phyloP scores from a whole-genome alignment of 73 alveolate genomes.

The Strombidium stylifer region DNA sequence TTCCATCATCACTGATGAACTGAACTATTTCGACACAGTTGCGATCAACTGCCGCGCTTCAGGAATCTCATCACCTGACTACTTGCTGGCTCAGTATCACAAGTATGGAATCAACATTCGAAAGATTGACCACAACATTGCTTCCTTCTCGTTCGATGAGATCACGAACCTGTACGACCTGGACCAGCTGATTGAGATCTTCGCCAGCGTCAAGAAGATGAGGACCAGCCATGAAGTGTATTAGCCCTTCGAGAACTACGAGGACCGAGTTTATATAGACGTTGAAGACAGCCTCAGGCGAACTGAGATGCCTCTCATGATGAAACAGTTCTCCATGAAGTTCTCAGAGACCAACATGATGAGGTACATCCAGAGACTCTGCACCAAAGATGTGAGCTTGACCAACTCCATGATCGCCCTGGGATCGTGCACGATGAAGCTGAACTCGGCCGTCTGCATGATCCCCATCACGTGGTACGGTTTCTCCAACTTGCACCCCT shows the following conservation, averaged over 20 bases:
- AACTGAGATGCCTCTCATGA: conserved; percentile 50
- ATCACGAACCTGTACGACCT: conserved; percentile 71
- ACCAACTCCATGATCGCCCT: conserved; percentile 85
- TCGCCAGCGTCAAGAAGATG: conserved; percentile 41
- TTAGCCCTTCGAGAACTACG: conserved; percentile 7
- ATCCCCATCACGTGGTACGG: conserved; percentile 91
- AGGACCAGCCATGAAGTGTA: neutral
- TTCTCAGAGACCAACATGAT: conserved; percentile 89
- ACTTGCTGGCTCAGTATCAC: conserved; percentile 20
- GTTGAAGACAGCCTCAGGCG: conserved; percentile 21
- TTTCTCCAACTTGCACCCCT: conserved; percentile 87
- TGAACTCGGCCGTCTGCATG: conserved; percentile 82
- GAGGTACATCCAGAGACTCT: conserved; percentile 82
- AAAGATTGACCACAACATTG: conserved; percentile 38
- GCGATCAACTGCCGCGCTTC: conserved; percentile 19
- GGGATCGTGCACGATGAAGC: conserved; percentile 96
- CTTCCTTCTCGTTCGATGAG: conserved; percentile 81
- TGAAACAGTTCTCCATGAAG: conserved; percentile 69
- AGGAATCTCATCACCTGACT: conserved; percentile 14
- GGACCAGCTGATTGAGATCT: conserved; percentile 41
- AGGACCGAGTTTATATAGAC: conserved; percentile 2
- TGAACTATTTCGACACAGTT: conserved; percentile 66
- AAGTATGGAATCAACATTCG: conserved; percentile 75
- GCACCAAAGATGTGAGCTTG: conserved; percentile 71
- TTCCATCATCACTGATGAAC: conserved; percentile 17